Evolutionary conservation across 331 rosid species (phyloP).

Genomic region (Telfairia occidentalis): DNA sequence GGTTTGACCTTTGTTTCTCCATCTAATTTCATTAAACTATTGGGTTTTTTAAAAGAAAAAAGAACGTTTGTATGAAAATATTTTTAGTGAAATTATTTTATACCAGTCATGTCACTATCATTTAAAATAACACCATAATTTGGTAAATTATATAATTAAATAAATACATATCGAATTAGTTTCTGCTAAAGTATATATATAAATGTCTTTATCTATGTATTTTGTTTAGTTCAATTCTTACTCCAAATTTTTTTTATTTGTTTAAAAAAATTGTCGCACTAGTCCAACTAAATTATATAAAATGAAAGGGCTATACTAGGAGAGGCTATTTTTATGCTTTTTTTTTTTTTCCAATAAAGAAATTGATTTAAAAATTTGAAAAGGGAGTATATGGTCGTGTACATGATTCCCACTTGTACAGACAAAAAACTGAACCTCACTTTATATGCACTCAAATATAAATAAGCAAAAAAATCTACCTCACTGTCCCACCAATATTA

Average conservation of each 20-base stretch:
- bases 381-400: slow-evolving; percentile 47
- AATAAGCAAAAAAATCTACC: background rate
- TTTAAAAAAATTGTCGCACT: no score
- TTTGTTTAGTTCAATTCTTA: no score
- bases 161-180: background rate
- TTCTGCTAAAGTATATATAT: no score
- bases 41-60: no score
- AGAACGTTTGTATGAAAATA: no score
- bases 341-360: background rate
- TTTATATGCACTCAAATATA: background rate
- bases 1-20: background rate
- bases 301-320: background rate
- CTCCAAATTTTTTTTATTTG: no score
- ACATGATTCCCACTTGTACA: slow-evolving; percentile 32
- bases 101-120: background rate
- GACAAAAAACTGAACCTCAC: background rate
- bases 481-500: background rate
- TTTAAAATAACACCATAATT: background rate
- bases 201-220: background rate
- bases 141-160: no score
- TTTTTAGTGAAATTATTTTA: background rate
- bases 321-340: slow-evolving; percentile 4
- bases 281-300: background rate
- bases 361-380: slow-evolving; percentile 26
- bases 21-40: background rate